A percentile compares a stretch with the other conserved stretches of the same genome.
phyloP scores from a whole-genome alignment of 2,329 filamentous ascomycete genomes.

The Fusarium dlaminii region DNA sequence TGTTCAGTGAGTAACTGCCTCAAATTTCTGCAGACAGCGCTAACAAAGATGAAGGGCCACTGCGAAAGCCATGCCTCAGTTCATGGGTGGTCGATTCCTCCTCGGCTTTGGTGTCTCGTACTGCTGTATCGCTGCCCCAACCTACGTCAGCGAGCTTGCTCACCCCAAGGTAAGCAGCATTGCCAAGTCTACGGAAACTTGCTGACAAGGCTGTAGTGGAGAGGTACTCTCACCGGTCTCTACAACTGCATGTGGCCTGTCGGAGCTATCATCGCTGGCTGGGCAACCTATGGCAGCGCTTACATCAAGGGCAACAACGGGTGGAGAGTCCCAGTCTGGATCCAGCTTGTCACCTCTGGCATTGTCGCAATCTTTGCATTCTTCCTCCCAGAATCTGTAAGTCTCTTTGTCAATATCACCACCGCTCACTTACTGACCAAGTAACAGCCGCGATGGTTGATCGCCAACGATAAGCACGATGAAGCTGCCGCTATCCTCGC shows the following conservation, averaged over 20 bases:
- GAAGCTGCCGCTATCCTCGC: slow-evolving; percentile 49
- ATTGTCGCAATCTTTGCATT: slow-evolving; percentile 47
- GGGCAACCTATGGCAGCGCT: slow-evolving; percentile 61
- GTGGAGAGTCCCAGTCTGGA: slow-evolving; percentile 51
- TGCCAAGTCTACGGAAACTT: fast-evolving
- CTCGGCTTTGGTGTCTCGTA: slow-evolving; percentile 62
- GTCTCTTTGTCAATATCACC: fast-evolving
- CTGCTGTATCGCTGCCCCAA: slow-evolving; percentile 51
- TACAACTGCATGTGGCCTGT: slow-evolving; percentile 50
- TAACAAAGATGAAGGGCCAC: slow-evolving; percentile 35
- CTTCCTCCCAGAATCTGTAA: slow-evolving; percentile 52
- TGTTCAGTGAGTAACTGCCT: slow-evolving; percentile 43
- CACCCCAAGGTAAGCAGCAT: slow-evolving; percentile 51
- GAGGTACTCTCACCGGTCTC: slow-evolving; percentile 54
- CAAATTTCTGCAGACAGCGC: fast-evolving
- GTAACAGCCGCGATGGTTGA: slow-evolving; percentile 50
- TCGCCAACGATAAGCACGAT: slow-evolving; percentile 50
- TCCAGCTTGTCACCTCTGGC: slow-evolving; percentile 51
- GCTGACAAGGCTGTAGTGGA: slow-evolving; percentile 48
- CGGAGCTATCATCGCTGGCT: slow-evolving; percentile 64
- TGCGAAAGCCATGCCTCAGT: slow-evolving; percentile 46
- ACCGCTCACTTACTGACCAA: not conserved
- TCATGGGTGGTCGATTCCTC: slow-evolving; percentile 63
- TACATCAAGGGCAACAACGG: slow-evolving; percentile 48
- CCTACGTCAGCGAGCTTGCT: slow-evolving; percentile 59